Evolutionary conservation across 2,329 filamentous ascomycete genomes (phyloP), one percentile per base, ranked within the genome.

Genomic region (Fusarium equiseti): DNA sequence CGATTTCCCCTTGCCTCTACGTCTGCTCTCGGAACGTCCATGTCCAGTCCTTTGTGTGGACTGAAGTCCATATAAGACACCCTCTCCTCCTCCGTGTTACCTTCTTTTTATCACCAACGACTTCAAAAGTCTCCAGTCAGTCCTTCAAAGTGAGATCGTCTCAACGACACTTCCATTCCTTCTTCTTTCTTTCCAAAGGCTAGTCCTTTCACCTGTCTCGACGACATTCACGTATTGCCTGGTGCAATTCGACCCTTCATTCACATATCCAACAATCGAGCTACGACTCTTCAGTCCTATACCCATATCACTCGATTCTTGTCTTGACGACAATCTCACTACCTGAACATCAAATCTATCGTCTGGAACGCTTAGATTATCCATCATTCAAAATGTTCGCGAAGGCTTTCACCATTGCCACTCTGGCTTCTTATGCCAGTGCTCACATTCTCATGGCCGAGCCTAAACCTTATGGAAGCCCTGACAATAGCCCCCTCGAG

Each of bases 391-490:
- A 80, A 75, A 88, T 88, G 86, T 81, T 82, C 75, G 77, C 82
- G 56, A 86, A 86, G 75, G 78, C 84, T 71, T 75, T 88, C 68
- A 79, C 87, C 56, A 59, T 84, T 46, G 76, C 83, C 87, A 86
- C 88, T 77, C 79, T 94, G 76, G 85, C 87, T 73, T 82, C 88
- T 66, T 73, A 87, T 58, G 88, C 85, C 74, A 86, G 88, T 52
- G 93, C 92, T 45, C 96, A 98, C 80, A 91, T 98, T 86, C 82
- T 87, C 43, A 91, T 98, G 85, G 81, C 76, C 55, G 84, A 82
- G 11, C 95, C 96, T 0, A 78, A 83, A 6, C 94, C 94, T 0
- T 95, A 88, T 66, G 75, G 79, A 18, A 71, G 71, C 1, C 74
- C 83, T 5, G 59, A 84, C 80, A 95, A 92, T 80, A 81, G 82